Base-by-base conservation (phyloP, 1,284 basidiomycete species). In the Trichosporon sp. region DNA sequence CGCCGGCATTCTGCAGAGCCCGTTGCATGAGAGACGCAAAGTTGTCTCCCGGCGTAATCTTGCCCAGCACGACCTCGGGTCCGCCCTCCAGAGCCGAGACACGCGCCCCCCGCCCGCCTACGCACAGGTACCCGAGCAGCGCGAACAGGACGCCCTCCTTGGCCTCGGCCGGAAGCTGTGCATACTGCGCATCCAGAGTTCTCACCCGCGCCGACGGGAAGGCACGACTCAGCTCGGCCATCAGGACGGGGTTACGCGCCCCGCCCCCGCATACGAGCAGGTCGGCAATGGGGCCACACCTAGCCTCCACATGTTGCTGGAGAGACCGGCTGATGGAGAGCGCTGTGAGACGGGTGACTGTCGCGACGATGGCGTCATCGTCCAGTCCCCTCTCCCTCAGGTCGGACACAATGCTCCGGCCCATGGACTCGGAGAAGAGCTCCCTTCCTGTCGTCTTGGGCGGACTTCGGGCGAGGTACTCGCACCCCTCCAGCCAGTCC, bases 191-290 rank as follows among this genome's bases (percentile, higher is more conserved):
- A 67, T 77, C 76, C 11, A 77, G 72, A 69, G 70, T 67, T 51
- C 70, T 70, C 26, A 76, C 73, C 43, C 69, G 68, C 61, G 74
- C 72, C 35, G 68, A 66, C 3, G 75, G 76, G 51, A 70, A 73
- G n/a, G 65, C 66, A 6, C 14, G 16, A n/a, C 67, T 67, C 19
- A 76, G 65, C 43, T 63, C 72, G 8, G 59, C 67, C 54, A 70
- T 71, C 46, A 75, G 73, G 35, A 73, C 72, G 2, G 76, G 75
- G 68, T 77, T 77, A 32, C 69, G 67, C 19, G 75, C 73, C 5
- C 76, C 76, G 14, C 75, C 76, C 19, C 76, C 76, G 31, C 76
- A 77, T 64, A 76, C 72, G 67, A 71, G 74, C 19, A 77, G 70
- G 73, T 76, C 66, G 32, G 54, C 65, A 2, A 69, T 51, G 14